phyloP scores from a whole-genome alignment of 2,329 filamentous ascomycete species.

The Colletotrichum scovillei region DNA sequence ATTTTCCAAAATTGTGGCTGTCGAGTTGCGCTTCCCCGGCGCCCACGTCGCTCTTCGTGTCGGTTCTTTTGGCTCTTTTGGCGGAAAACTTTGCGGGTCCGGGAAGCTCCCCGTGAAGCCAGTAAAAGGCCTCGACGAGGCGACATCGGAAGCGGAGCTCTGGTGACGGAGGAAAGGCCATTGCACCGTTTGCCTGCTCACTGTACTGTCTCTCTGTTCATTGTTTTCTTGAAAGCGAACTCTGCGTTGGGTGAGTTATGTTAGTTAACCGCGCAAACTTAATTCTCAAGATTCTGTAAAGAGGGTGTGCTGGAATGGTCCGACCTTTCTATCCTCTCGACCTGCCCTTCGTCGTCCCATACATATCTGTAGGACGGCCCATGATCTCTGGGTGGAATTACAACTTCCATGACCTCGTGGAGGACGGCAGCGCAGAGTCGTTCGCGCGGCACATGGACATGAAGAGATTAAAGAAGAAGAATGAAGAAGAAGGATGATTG shows the following conservation, averaged over 20 bases:
- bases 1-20: conserved; percentile 41
- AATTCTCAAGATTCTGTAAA: neutral
- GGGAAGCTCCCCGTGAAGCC: conserved; percentile 32
- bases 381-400: conserved; percentile 37
- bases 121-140: conserved; percentile 31
- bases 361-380: conserved; percentile 36
- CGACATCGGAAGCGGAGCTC: conserved; percentile 29
- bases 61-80: conserved; percentile 8
- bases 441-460: conserved; percentile 29
- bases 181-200: conserved; percentile 37
- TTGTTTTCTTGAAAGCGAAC: conserved; percentile 5
- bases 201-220: conserved; percentile 19
- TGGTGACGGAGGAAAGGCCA: conserved; percentile 37
- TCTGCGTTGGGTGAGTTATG: neutral
- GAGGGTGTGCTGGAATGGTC: neutral
- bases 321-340: conserved; percentile 35
- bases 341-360: conserved; percentile 36
- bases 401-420: conserved; percentile 35
- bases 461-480: conserved; percentile 16
- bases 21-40: conserved; percentile 34
- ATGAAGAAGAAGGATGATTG: neutral
- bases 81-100: conserved; percentile 19
- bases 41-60: conserved; percentile 36
- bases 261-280: conserved; percentile 4
- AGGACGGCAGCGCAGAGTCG: conserved; percentile 22